Conservation (phyloP, 345 rosid genomes). For the Syzygium jambos region DNA sequence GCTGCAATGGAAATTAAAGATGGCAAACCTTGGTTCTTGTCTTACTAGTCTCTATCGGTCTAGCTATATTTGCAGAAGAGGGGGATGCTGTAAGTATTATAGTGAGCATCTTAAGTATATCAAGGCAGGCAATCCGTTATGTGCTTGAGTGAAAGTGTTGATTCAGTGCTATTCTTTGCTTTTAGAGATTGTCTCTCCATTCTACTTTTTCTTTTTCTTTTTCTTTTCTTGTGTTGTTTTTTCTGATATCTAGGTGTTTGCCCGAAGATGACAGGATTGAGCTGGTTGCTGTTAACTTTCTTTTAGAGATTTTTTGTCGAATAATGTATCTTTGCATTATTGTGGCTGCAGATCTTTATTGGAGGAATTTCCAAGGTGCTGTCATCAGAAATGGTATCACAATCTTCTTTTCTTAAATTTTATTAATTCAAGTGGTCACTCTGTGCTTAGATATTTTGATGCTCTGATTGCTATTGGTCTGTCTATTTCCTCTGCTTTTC, state of each 20-base stretch:
- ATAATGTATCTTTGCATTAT: neutral
- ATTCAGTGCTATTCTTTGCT: neutral
- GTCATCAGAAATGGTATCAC: conserved; percentile 75
- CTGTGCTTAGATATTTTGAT: neutral
- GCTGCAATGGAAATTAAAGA: neutral
- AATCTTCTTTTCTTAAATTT: neutral
- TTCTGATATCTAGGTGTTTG: neutral
- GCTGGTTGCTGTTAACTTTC: neutral
- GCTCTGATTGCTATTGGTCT: neutral
- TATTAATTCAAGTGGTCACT: neutral
- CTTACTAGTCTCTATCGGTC: neutral
- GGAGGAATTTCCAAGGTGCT: conserved; percentile 74
- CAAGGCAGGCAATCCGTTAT: neutral
- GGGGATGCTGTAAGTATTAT: neutral
- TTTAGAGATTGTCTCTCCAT: neutral
- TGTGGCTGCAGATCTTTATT: conserved; percentile 67
- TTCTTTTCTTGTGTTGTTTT: neutral
- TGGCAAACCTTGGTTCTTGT: neutral
- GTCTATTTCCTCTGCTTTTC: neutral
- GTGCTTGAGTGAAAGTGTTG: neutral
- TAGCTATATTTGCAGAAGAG: neutral
- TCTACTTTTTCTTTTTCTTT: neutral
- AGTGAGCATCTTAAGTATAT: neutral
- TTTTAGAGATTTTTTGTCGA: neutral
- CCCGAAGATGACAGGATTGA: neutral